Evolutionary conservation across 768 basidiomycete species (phyloP).

Genomic region (Panellus pusillus): DNA sequence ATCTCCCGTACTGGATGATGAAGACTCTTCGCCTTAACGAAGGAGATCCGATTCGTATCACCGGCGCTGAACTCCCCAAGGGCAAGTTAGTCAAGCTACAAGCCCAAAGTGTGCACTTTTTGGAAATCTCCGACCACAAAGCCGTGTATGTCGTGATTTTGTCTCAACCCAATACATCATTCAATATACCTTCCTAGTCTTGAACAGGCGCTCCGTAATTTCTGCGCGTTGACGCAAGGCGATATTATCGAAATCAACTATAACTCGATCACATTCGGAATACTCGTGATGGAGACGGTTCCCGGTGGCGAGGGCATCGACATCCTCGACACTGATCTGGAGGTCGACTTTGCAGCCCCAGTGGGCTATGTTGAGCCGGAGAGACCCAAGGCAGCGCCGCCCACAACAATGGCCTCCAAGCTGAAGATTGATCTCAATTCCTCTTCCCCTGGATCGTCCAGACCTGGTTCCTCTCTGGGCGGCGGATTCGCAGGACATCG

Average conservation of each 20-base stretch:
- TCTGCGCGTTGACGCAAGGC: slow-evolving; percentile 87
- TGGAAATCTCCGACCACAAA: slow-evolving; percentile 96
- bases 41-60: slow-evolving; percentile 93
- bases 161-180: neutral
- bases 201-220: slow-evolving; percentile 93
- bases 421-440: slow-evolving; percentile 91
- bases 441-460: slow-evolving; percentile 81
- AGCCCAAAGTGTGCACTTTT: slow-evolving; percentile 91
- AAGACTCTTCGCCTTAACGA: slow-evolving; percentile 90
- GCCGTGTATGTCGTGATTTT: slow-evolving; percentile 73
- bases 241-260: slow-evolving; percentile 99
- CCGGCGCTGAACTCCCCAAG: slow-evolving; percentile 83
- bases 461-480: slow-evolving; percentile 73
- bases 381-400: slow-evolving; percentile 75
- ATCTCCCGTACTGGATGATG: slow-evolving; percentile 99
- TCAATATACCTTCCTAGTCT: slow-evolving; percentile 50
- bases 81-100: slow-evolving; percentile 97
- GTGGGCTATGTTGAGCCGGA: slow-evolving; percentile 95
- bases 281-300: slow-evolving; percentile 91
- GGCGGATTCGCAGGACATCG: slow-evolving; percentile 62
- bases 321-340: slow-evolving; percentile 93
- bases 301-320: slow-evolving; percentile 88
- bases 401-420: slow-evolving; percentile 93
- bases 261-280: slow-evolving; percentile 91
- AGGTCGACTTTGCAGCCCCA: slow-evolving; percentile 95